Conservation (phyloP, 1,284 basidiomycete species). For the Neolentinus lepideus region DNA sequence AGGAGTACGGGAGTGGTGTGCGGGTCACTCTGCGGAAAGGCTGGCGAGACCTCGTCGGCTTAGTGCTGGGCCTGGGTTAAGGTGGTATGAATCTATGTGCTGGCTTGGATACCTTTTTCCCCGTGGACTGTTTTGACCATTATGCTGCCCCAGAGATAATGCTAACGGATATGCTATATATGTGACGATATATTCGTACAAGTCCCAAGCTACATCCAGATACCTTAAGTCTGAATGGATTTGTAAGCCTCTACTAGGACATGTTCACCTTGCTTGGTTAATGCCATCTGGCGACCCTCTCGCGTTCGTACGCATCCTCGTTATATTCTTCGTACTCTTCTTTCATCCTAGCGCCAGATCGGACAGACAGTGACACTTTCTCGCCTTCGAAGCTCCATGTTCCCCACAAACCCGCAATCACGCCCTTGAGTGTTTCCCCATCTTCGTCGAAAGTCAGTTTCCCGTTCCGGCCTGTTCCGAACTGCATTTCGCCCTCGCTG, state of each 20-base stretch:
- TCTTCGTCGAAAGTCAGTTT: background rate
- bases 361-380: background rate
- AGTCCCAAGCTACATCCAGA: no score
- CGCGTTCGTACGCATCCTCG: background rate
- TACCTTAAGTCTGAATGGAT: no score
- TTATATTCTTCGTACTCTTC: background rate
- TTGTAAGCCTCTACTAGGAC: no score
- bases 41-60: slow-evolving; percentile 41
- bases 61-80: slow-evolving; percentile 34
- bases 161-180: background rate
- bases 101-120: background rate
- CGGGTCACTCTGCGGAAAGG: slow-evolving; percentile 35
- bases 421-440: background rate
- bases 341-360: background rate
- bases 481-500: background rate
- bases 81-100: background rate
- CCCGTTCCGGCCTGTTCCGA: background rate
- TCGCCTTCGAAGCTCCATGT: background rate
- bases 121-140: background rate
- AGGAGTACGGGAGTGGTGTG: slow-evolving; percentile 49
- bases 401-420: background rate
- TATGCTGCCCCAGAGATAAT: background rate
- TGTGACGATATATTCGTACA: background rate
- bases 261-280: background rate
- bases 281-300: background rate